Evolutionary conservation across 768 basidiomycete species (phyloP), one percentile per base, ranked within the genome.

Genomic region (Suillus cothurnatus): DNA sequence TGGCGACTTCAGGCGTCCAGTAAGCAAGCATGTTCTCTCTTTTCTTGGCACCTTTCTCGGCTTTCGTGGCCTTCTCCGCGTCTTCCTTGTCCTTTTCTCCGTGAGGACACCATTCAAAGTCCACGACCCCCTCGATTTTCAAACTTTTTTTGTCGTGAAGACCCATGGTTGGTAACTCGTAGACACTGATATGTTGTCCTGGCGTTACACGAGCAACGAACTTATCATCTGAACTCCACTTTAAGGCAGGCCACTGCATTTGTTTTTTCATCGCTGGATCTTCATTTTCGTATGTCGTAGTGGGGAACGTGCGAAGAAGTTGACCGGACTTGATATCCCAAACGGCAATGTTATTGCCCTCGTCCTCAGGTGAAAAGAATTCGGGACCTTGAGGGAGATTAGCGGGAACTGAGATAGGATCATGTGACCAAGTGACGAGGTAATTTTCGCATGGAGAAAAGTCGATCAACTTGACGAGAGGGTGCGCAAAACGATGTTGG

Each of bases 81-180:
- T 91, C 90, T 62, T 94, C 94, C 66, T 83, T 85, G 70, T 98
- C 97, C 76, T 88, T 91, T 70, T 97, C 96, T 61, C 93, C 91
- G 59, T 88, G 86, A 41, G 97, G 97, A 70, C 94, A 94, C 97
- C 97, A 99, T 79, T 98, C 97, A 76, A 99, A 99, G 79, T 99
- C 97, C 70, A 94, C 83, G 52, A 99, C 95, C 26, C 97, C 97
- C 70, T 99, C 96, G 55, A 99, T 93, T 81, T 98, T 99, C 77
- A 99, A 80, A 70, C 91, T 93, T 81, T 98, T 99, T 81, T 97
- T 98, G 70, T 93, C 96, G 65, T 98, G 87, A 62, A 99, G 83
- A 72, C 88, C 88, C 95, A 99, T 97, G 63, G 87, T 85, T 11
- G 97, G 97, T 64, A 96, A 87, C 77, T 98, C 96, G 76, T 99